Conservation (phyloP, 169 alveolate genomes). For the Toxoplasma gondii region DNA sequence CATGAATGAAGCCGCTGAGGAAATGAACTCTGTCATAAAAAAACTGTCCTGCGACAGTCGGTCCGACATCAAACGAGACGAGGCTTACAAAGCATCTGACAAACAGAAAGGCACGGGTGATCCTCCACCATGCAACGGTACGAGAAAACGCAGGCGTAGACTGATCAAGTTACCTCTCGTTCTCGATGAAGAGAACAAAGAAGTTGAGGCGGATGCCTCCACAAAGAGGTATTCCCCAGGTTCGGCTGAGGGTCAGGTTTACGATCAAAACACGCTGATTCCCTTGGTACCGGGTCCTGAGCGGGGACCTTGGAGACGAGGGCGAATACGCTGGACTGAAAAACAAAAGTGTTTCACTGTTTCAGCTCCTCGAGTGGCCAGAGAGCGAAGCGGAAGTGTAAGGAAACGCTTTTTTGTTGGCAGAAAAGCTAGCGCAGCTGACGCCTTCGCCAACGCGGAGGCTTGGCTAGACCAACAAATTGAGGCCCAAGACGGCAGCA, state of each 20-base stretch:
- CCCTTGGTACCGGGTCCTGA: not conserved
- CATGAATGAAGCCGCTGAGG: not conserved
- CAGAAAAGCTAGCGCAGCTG: not conserved
- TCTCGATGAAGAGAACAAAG: too few relatives aligned
- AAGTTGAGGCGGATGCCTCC: too few relatives aligned
- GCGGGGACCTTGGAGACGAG: not conserved
- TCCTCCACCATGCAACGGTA: not conserved
- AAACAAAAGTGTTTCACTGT: not conserved
- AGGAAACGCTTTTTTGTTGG: not conserved
- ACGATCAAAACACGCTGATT: too few relatives aligned
- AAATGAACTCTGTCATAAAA: not conserved
- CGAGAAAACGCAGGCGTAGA: too few relatives aligned
- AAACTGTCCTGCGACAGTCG: not conserved
- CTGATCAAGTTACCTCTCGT: too few relatives aligned
- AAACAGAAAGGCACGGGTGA: not conserved
- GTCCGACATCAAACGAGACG: not conserved
- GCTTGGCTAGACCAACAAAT: not conserved
- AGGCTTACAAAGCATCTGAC: not conserved
- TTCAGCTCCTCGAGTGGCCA: not conserved
- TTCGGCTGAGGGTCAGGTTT: too few relatives aligned
- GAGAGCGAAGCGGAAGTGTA: not conserved
- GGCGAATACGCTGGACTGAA: not conserved
- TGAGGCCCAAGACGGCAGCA: not conserved
- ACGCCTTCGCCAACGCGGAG: not conserved
- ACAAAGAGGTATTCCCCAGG: too few relatives aligned